These are phyloP conservation scores for Fibroporia radiculosa DNA, from an alignment of 768 basidiomycete genomes.

Conservation along the genomic window DNA sequence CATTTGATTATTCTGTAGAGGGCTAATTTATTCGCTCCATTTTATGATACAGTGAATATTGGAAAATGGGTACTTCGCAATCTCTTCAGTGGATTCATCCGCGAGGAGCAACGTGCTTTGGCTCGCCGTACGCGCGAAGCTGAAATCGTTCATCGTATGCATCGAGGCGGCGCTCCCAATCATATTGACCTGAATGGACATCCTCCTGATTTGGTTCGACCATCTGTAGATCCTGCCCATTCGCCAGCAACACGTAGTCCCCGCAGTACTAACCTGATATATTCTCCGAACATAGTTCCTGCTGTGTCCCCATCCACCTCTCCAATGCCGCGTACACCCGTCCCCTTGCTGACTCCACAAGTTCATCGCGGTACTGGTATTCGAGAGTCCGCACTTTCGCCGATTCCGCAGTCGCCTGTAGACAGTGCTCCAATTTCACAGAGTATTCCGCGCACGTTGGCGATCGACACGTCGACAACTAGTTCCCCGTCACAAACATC, in stretches of 20 bases:
- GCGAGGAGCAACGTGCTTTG: conserved; percentile 47
- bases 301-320: conserved; percentile 47
- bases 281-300: conserved; percentile 58
- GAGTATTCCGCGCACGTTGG: conserved; percentile 11
- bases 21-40: neutral
- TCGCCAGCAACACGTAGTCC: conserved; percentile 5
- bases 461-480: neutral
- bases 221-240: conserved; percentile 21
- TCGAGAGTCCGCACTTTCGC: conserved; percentile 18
- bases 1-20: conserved; percentile 4
- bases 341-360: conserved; percentile 52
- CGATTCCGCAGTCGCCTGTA: conserved; percentile 21
- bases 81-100: conserved; percentile 71
- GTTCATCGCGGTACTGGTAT: conserved; percentile 31
- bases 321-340: conserved; percentile 40
- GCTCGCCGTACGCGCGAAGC: conserved; percentile 18
- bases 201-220: conserved; percentile 18
- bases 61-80: conserved; percentile 90
- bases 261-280: conserved; percentile 43
- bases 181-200: conserved; percentile 22
- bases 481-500: conserved; percentile 6
- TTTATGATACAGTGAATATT: conserved; percentile 61
- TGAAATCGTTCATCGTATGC: conserved; percentile 11
- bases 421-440: conserved; percentile 14
- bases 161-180: conserved; percentile 17